Evolutionary conservation across 176 grass and related monocot species (phyloP).

Genomic region (Ensete ventricosum): DNA sequence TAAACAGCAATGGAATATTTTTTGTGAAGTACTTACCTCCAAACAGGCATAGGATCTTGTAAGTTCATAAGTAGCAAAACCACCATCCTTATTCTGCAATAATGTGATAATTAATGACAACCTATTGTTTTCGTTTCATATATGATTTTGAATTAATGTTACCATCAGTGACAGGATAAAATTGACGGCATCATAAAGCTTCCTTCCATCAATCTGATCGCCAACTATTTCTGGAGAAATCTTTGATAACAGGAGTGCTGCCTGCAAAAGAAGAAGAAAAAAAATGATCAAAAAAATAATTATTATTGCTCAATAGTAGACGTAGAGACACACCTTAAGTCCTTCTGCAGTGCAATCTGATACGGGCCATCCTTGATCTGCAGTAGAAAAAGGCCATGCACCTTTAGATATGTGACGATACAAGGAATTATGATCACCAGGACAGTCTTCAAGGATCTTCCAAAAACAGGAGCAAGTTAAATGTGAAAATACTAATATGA

Average conservation of each 20-base stretch:
- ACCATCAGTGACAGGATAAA: constrained; percentile 90
- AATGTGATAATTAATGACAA: constrained; percentile 3
- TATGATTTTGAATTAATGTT: constrained; percentile 10
- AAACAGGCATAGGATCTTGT: constrained; percentile 85
- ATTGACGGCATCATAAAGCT: constrained; percentile 83
- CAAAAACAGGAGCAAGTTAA: constrained; percentile 18
- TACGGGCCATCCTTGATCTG: constrained; percentile 84
- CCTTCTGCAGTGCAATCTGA: constrained; percentile 97
- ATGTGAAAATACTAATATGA: neutral
- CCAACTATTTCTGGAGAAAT: constrained; percentile 78
- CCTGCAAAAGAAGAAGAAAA: constrained; percentile 42
- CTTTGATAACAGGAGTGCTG: constrained; percentile 65
- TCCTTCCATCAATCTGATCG: constrained; percentile 39
- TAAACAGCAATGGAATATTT: constrained; percentile 1
- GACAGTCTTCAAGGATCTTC: constrained; percentile 72
- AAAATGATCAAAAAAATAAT: neutral
- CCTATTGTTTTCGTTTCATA: neutral
- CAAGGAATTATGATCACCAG: constrained; percentile 62
- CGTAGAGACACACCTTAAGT: constrained; percentile 50
- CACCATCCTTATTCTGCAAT: constrained; percentile 73
- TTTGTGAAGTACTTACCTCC: constrained; percentile 48
- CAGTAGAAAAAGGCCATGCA: constrained; percentile 88
- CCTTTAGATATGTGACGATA: constrained; percentile 99
- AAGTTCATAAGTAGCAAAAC: constrained; percentile 86
- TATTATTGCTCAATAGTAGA: neutral